These are phyloP conservation scores for Teunomyces pallodes DNA, from an alignment of 805 yeast species.

Conservation along the genomic window DNA sequence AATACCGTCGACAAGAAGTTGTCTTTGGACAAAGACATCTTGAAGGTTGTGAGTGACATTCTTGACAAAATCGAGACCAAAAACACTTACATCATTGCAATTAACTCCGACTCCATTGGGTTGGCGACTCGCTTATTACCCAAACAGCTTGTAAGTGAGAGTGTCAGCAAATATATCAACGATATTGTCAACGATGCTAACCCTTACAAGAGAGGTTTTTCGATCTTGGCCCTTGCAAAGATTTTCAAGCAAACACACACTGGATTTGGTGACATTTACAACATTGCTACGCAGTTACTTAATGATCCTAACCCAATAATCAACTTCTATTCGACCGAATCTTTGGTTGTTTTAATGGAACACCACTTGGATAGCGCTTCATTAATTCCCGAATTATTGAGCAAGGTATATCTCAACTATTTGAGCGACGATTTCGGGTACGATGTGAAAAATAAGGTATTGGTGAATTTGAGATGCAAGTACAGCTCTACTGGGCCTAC, in stretches of 20 bases:
- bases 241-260: conserved; percentile 25
- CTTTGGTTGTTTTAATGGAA: conserved; percentile 55
- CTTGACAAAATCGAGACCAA: conserved; percentile 40
- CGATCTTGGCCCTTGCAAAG: conserved; percentile 28
- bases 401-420: conserved; percentile 27
- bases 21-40: conserved; percentile 31
- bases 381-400: conserved; percentile 42
- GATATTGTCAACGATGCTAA: conserved; percentile 62
- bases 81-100: conserved; percentile 39
- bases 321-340: conserved; percentile 66
- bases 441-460: conserved; percentile 30
- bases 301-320: conserved; percentile 85
- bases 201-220: conserved; percentile 56
- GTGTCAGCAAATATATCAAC: conserved; percentile 42
- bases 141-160: conserved; percentile 18
- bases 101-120: conserved; percentile 61
- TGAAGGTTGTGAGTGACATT: conserved; percentile 49
- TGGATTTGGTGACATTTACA: conserved; percentile 44
- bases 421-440: conserved; percentile 36
- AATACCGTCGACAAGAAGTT: conserved; percentile 17
- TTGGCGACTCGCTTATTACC: conserved; percentile 31
- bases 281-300: conserved; percentile 57
- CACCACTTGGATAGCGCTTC: conserved; percentile 48
- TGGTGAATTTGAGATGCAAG: conserved; percentile 37
- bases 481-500: conserved; percentile 24